phyloP scores from a whole-genome alignment of 2,329 filamentous ascomycete species.

The Fusarium camptoceras region DNA sequence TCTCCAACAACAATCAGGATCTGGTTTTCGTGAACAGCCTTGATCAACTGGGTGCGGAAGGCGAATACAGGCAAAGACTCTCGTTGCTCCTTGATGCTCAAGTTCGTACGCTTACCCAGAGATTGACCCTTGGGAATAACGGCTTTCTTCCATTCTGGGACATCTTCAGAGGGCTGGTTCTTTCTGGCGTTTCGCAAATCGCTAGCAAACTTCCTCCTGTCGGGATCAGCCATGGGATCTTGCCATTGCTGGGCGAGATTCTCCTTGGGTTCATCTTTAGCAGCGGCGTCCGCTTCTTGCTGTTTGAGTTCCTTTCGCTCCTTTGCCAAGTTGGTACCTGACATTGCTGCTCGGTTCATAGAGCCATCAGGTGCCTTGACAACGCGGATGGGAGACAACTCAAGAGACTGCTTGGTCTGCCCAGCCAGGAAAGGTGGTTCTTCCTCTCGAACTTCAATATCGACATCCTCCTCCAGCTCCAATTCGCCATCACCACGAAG shows the following conservation, averaged over 20 bases:
- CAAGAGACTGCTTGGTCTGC: conserved; percentile 95
- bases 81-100: conserved; percentile 95
- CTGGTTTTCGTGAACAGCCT: conserved; percentile 89
- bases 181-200: conserved; percentile 79
- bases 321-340: conserved; percentile 87
- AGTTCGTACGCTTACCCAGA: conserved; percentile 85
- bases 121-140: conserved; percentile 83
- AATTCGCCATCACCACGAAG: conserved; percentile 87
- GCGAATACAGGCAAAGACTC: conserved; percentile 89
- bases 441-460: conserved; percentile 96
- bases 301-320: conserved; percentile 90
- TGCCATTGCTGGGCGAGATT: conserved; percentile 94
- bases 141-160: conserved; percentile 93
- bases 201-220: conserved; percentile 88
- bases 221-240: conserved; percentile 91
- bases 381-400: conserved; percentile 93
- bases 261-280: conserved; percentile 80
- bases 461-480: conserved; percentile 94
- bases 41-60: conserved; percentile 87
- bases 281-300: conserved; percentile 82
- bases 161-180: conserved; percentile 70
- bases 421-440: conserved; percentile 96
- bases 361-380: conserved; percentile 99
- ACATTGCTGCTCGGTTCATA: conserved; percentile 95
- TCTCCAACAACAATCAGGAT: conserved; percentile 96